These are phyloP conservation scores for Mycena capillaripes DNA, from an alignment of 768 basidiomycete genomes.

Conservation along the genomic window DNA sequence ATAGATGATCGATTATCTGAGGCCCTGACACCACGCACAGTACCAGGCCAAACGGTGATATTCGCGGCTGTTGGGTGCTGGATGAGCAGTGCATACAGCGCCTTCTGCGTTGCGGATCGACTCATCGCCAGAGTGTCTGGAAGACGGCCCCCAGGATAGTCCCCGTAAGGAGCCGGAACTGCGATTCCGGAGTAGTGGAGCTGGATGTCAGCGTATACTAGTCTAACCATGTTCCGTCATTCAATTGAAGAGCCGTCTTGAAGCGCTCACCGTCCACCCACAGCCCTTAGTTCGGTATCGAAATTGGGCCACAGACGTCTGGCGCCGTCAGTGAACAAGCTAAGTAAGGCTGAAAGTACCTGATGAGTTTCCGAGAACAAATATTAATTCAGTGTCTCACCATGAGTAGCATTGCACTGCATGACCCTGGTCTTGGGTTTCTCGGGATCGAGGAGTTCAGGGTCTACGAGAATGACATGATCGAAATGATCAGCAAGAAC, in stretches of 20 bases:
- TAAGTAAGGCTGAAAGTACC: background rate
- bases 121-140: constrained; percentile 34
- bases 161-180: constrained; percentile 19
- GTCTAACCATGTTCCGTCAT: background rate
- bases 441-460: background rate
- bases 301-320: background rate
- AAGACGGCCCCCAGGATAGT: constrained; percentile 16
- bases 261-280: constrained; percentile 34
- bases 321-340: background rate
- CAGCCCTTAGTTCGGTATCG: background rate
- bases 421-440: constrained; percentile 10
- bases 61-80: background rate
- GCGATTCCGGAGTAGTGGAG: constrained; percentile 33
- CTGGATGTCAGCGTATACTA: constrained; percentile 30
- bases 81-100: constrained; percentile 32
- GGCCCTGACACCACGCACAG: constrained; percentile 2
- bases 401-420: constrained; percentile 6
- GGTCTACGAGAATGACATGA: constrained; percentile 4
- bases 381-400: background rate
- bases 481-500: constrained; percentile 5
- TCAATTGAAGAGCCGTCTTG: background rate
- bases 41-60: constrained; percentile 16
- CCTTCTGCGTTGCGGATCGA: constrained; percentile 39
- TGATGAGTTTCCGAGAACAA: background rate
- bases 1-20: background rate